Percentiles rank a stretch among this genome's conserved stretches.
phyloP scores from a whole-genome alignment of 1,139 yeast species.

The Entelexis sorbosivorans region DNA sequence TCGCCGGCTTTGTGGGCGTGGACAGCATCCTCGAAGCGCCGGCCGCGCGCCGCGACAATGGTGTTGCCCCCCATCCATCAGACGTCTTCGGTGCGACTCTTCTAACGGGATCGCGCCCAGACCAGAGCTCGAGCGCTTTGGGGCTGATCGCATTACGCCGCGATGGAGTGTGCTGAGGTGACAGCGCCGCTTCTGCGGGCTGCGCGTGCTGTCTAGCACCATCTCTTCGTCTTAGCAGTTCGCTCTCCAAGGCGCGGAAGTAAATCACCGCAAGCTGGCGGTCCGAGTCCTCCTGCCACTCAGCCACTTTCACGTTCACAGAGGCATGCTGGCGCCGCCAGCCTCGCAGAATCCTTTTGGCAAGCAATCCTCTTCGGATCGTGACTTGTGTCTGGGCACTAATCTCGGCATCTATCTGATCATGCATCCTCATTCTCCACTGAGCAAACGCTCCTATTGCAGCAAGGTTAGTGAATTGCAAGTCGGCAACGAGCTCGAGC shows the following conservation, averaged over 20 bases:
- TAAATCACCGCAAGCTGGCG: slow-evolving; percentile 1
- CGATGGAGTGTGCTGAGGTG: slow-evolving; percentile 1
- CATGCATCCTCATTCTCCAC: background rate
- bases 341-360: background rate
- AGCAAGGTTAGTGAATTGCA: background rate
- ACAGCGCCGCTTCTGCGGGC: background rate
- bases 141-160: background rate
- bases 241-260: background rate
- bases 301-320: background rate
- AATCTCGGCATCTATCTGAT: background rate
- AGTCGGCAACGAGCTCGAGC: background rate
- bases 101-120: background rate
- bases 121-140: background rate
- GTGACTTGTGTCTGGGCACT: background rate
- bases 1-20: background rate
- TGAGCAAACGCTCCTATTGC: background rate
- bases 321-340: background rate
- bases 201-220: background rate
- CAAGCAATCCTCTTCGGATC: background rate
- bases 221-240: background rate
- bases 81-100: no score
- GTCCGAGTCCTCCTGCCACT: background rate
- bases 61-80: slow-evolving; percentile 3
- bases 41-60: background rate
- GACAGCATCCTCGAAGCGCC: background rate